phyloP scores from a whole-genome alignment of 2,329 filamentous ascomycete species.

The Sclerotiophoma versabilis region DNA sequence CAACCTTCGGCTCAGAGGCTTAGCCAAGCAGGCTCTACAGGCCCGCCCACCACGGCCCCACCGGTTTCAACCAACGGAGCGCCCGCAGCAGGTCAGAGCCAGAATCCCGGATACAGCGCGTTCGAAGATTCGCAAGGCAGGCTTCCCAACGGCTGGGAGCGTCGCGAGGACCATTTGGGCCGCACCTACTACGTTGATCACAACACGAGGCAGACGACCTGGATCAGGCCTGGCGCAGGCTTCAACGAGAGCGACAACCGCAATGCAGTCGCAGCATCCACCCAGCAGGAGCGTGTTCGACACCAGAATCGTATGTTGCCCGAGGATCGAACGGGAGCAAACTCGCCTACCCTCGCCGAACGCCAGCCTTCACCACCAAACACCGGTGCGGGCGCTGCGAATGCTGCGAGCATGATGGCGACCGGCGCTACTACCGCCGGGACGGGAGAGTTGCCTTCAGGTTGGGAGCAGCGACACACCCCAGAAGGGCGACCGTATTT shows the following conservation, averaged over 20 bases:
- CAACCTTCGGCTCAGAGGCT: slow-evolving; percentile 37
- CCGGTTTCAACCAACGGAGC: slow-evolving; percentile 39
- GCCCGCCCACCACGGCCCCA: slow-evolving; percentile 55
- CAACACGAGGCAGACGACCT: slow-evolving; percentile 95
- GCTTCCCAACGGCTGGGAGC: slow-evolving; percentile 92
- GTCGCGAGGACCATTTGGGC: slow-evolving; percentile 91
- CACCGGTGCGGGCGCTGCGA: slow-evolving; percentile 44
- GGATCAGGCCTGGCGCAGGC: slow-evolving; percentile 85
- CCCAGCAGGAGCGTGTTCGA: slow-evolving; percentile 87
- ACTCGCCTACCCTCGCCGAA: slow-evolving; percentile 78
- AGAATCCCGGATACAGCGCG: slow-evolving; percentile 69
- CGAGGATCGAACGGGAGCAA: slow-evolving; percentile 92
- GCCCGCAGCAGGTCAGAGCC: slow-evolving; percentile 52
- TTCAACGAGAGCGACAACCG: slow-evolving; percentile 79
- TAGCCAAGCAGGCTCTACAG: slow-evolving; percentile 39
- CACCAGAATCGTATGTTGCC: slow-evolving; percentile 96
- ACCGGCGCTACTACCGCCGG: slow-evolving; percentile 94
- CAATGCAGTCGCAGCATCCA: slow-evolving; percentile 84
- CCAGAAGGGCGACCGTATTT: slow-evolving; percentile 96
- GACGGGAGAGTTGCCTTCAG: slow-evolving; percentile 90
- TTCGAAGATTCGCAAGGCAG: slow-evolving; percentile 97
- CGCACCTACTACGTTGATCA: slow-evolving; percentile 98
- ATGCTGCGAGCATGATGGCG: slow-evolving; percentile 84
- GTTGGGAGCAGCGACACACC: slow-evolving; percentile 96
- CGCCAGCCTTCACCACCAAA: slow-evolving; percentile 52